These are phyloP conservation scores for Daphne laureola DNA, from an alignment of 441 rosid species.

Conservation along the genomic window DNA sequence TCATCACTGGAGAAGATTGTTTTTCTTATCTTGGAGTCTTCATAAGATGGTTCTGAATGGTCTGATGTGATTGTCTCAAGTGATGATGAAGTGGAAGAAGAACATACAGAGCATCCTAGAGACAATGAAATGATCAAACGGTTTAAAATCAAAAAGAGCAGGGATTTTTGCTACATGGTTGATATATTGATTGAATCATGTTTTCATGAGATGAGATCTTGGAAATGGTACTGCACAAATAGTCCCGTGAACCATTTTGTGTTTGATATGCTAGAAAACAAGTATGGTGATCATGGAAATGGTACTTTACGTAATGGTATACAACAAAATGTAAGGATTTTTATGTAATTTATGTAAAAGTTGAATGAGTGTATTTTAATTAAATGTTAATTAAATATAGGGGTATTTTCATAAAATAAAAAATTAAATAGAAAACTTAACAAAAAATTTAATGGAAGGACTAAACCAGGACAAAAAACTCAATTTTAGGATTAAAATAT, in stretches of 20 bases:
- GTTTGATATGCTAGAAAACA: constrained; percentile 74
- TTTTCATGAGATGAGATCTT: constrained; percentile 16
- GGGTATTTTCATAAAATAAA: too few relatives aligned
- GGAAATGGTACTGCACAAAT: constrained; percentile 22
- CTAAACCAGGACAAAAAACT: too few relatives aligned
- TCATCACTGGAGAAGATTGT: too few relatives aligned
- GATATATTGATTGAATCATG: constrained; percentile 61
- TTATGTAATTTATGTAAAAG: too few relatives aligned
- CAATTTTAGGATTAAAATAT: too few relatives aligned
- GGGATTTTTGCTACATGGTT: constrained; percentile 58
- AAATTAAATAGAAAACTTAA: too few relatives aligned
- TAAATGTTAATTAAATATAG: too few relatives aligned
- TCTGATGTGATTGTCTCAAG: constrained; percentile 51
- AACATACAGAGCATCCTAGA: constrained; percentile 15
- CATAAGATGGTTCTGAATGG: constrained; percentile 43
- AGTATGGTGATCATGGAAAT: constrained; percentile 48
- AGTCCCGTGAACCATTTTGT: constrained; percentile 29
- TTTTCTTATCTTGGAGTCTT: too few relatives aligned
- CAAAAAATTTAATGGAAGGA: too few relatives aligned
- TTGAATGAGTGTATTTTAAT: too few relatives aligned
- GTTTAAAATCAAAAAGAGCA: constrained; percentile 33
- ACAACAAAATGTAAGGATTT: too few relatives aligned
- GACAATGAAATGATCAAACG: constrained; percentile 24
- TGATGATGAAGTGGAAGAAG: constrained; percentile 37
- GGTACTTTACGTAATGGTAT: too few relatives aligned